Percentiles rank a stretch among this genome's conserved stretches.
Evolutionary conservation across 2,329 filamentous ascomycete genomes (phyloP).

Genomic region (Ceratocystis ficicola): DNA sequence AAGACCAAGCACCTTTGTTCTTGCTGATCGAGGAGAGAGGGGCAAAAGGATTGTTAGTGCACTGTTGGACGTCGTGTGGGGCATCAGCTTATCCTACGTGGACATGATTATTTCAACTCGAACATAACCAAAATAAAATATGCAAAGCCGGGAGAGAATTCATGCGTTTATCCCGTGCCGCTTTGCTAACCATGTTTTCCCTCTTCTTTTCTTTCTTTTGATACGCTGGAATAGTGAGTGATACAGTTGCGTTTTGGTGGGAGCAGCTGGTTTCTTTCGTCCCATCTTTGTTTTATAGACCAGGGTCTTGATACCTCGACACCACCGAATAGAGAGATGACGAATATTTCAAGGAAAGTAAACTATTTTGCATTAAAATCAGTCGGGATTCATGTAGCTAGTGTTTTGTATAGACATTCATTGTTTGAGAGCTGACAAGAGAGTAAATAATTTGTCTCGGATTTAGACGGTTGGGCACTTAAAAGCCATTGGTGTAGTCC

Average conservation of each 20-base stretch:
- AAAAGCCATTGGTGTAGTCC: too few species aligned
- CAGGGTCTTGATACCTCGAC: neutral
- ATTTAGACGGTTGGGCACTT: neutral
- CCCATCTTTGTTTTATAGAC: slow-evolving; percentile 16
- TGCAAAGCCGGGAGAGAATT: neutral
- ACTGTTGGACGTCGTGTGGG: neutral
- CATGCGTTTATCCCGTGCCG: neutral
- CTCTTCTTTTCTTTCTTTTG: neutral
- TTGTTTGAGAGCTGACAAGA: neutral
- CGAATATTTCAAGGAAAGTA: neutral
- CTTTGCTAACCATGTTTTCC: neutral
- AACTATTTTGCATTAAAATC: neutral
- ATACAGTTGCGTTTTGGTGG: neutral
- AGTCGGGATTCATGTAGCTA: neutral
- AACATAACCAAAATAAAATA: neutral
- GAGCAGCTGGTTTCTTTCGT: neutral
- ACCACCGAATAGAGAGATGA: neutral
- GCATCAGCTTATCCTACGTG: neutral
- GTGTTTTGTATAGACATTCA: neutral
- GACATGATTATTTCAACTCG: neutral
- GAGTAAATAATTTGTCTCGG: neutral
- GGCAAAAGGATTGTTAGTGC: slow-evolving; percentile 3
- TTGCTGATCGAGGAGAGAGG: neutral
- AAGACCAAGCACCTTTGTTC: neutral
- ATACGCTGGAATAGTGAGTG: neutral